These are phyloP conservation scores for Thermoascus crustaceus DNA, from an alignment of 2,329 filamentous ascomycete genomes.

Conservation along the genomic window DNA sequence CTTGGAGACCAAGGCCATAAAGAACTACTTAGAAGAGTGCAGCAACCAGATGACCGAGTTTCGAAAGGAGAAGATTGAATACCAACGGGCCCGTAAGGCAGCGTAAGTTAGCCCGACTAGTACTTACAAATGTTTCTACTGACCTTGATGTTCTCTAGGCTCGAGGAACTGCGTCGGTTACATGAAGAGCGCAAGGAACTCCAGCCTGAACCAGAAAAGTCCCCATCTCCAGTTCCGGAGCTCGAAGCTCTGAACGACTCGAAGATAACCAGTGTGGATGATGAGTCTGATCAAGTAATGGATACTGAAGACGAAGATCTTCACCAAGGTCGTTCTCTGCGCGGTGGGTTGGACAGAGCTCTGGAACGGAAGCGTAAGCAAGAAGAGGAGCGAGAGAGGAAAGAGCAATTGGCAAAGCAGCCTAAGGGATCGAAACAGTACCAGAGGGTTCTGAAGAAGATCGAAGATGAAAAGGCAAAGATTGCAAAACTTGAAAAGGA, in stretches of 20 bases:
- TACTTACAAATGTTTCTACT: conserved; percentile 1
- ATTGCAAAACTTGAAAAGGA: conserved; percentile 77
- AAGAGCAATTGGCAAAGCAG: conserved; percentile 56
- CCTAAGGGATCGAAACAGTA: conserved; percentile 83
- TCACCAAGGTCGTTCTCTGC: conserved; percentile 48
- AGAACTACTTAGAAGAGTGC: conserved; percentile 84
- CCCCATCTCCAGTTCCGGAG: conserved; percentile 36
- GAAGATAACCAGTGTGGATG: conserved; percentile 44
- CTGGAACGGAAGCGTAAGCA: conserved; percentile 71
- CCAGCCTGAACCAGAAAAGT: conserved; percentile 39
- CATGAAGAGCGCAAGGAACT: conserved; percentile 42
- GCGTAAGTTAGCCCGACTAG: conserved; percentile 36
- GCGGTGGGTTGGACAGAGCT: conserved; percentile 59
- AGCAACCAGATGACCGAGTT: conserved; percentile 90
- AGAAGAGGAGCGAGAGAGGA: conserved; percentile 61
- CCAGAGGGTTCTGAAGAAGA: conserved; percentile 76
- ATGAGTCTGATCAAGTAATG: conserved; percentile 53
- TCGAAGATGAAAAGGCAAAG: conserved; percentile 73
- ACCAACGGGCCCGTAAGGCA: conserved; percentile 66
- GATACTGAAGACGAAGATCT: conserved; percentile 65
- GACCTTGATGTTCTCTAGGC: conserved; percentile 14
- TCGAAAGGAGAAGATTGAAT: conserved; percentile 91
- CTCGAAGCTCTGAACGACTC: conserved; percentile 32
- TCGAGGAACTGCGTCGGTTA: conserved; percentile 39
- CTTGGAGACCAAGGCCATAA: conserved; percentile 74